Percentiles rank a stretch among this genome's conserved stretches.
phyloP scores from a whole-genome alignment of 2,329 filamentous ascomycete genomes.

The Ramularia endophylla region DNA sequence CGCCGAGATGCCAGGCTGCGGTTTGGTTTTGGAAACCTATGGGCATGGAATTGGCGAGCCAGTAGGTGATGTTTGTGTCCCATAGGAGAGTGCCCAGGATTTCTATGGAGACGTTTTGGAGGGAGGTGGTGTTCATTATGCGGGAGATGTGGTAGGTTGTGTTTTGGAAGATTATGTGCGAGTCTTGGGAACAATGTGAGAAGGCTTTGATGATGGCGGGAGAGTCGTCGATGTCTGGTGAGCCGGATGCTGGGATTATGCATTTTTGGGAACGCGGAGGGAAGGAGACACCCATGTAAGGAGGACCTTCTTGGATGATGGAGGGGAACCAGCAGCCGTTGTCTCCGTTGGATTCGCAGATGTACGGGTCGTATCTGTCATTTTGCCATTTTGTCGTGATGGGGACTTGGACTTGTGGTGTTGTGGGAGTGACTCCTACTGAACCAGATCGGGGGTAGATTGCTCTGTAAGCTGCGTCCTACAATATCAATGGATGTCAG shows the following conservation, averaged over 20 bases:
- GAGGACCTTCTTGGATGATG: slow-evolving; percentile 1
- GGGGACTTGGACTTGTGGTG: background rate
- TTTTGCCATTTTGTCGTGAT: background rate
- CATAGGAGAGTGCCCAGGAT: slow-evolving; percentile 44
- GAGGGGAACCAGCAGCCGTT: slow-evolving; percentile 5
- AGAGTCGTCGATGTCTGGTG: slow-evolving; percentile 39
- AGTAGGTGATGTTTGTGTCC: slow-evolving; percentile 44
- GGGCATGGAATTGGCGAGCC: slow-evolving; percentile 46
- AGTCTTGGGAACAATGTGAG: slow-evolving; percentile 43
- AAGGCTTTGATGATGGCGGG: slow-evolving; percentile 49
- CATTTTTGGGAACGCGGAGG: background rate
- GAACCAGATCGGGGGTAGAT: too few species aligned
- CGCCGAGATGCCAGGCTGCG: slow-evolving; percentile 51
- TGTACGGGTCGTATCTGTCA: slow-evolving; percentile 3
- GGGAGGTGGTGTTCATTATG: slow-evolving; percentile 45
- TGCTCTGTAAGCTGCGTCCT: too few species aligned
- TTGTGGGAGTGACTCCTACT: too few species aligned
- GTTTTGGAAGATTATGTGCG: slow-evolving; percentile 47
- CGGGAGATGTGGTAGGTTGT: slow-evolving; percentile 45
- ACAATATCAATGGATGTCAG: too few species aligned
- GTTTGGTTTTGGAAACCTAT: slow-evolving; percentile 53
- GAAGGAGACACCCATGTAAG: slow-evolving; percentile 1
- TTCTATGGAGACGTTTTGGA: slow-evolving; percentile 45
- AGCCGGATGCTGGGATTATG: background rate
- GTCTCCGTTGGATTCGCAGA: slow-evolving; percentile 2